A percentile compares a stretch with the other conserved stretches of the same genome.
phyloP scores from a whole-genome alignment of 2,329 filamentous ascomycete species.

The Coniochaeta ligniaria region DNA sequence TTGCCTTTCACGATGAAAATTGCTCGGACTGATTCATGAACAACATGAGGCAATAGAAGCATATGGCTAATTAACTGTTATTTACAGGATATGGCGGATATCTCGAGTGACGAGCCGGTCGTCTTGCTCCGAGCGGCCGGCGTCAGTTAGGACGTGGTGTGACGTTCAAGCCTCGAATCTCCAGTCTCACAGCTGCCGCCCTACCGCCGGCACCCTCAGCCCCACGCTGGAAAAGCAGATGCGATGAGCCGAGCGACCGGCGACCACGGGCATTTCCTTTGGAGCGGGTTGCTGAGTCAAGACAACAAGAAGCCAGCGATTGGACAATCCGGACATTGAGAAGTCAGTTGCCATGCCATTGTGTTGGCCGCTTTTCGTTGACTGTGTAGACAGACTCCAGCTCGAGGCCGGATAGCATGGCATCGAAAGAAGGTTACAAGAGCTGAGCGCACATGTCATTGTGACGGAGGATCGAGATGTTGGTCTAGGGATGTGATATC shows the following conservation, averaged over 20 bases:
- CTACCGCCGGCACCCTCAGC: background rate
- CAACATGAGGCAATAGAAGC: background rate
- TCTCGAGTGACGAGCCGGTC: background rate
- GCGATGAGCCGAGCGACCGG: constrained; percentile 1
- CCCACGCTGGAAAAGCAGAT: constrained; percentile 1
- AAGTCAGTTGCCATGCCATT: background rate
- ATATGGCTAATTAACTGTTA: background rate
- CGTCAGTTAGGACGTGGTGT: background rate
- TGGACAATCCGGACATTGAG: background rate
- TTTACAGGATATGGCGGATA: background rate
- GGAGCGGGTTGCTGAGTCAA: background rate
- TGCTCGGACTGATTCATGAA: background rate
- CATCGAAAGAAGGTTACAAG: background rate
- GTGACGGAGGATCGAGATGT: background rate
- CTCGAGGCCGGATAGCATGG: background rate
- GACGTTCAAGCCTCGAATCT: background rate
- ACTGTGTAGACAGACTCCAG: background rate
- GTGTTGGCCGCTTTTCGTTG: background rate
- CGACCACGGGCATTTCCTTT: background rate
- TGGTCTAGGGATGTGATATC: background rate
- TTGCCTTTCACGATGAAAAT: background rate
- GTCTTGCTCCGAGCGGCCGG: background rate
- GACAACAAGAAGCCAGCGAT: background rate
- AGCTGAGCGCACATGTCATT: background rate
- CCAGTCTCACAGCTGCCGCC: background rate